These are phyloP conservation scores for Melanogaster broomeanus DNA, from an alignment of 768 basidiomycete genomes.

Conservation along the genomic window DNA sequence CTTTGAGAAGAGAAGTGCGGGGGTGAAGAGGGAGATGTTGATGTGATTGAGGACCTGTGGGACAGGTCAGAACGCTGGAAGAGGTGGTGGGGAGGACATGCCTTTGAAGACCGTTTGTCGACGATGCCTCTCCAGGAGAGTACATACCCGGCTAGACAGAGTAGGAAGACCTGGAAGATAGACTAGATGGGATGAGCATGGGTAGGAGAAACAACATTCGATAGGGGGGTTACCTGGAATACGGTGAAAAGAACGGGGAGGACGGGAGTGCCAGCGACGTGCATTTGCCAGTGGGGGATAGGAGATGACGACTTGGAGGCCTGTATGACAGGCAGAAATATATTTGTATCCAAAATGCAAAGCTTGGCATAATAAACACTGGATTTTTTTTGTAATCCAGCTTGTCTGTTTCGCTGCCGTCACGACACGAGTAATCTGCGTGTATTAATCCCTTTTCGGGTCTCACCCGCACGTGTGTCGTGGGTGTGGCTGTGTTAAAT, in stretches of 20 bases:
- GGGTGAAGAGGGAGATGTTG: constrained; percentile 89
- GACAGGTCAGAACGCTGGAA: not conserved
- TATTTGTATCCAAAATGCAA: too few relatives aligned
- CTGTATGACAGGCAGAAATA: too few relatives aligned
- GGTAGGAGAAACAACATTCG: not conserved
- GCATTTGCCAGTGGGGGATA: not conserved
- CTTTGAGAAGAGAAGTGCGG: constrained; percentile 88
- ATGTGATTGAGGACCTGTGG: constrained; percentile 72
- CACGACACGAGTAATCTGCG: too few relatives aligned
- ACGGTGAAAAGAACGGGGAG: constrained; percentile 24
- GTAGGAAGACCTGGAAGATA: constrained; percentile 83
- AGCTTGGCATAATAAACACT: too few relatives aligned
- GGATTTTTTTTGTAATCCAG: not conserved
- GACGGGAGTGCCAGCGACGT: not conserved
- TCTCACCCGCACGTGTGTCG: too few relatives aligned
- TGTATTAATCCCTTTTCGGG: too few relatives aligned
- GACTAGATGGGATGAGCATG: constrained; percentile 49
- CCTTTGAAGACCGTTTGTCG: constrained; percentile 89
- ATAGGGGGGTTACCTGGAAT: constrained; percentile 25
- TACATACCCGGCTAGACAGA: constrained; percentile 82
- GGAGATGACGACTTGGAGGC: too few relatives aligned
- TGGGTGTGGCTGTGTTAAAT: too few relatives aligned
- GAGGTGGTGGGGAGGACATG: constrained; percentile 24
- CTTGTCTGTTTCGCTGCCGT: not conserved
- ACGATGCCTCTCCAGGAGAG: constrained; percentile 80